Percentiles rank a stretch among this genome's conserved stretches.
phyloP scores from a whole-genome alignment of 805 yeast species.

The Kluyveromyces wickerhamii region DNA sequence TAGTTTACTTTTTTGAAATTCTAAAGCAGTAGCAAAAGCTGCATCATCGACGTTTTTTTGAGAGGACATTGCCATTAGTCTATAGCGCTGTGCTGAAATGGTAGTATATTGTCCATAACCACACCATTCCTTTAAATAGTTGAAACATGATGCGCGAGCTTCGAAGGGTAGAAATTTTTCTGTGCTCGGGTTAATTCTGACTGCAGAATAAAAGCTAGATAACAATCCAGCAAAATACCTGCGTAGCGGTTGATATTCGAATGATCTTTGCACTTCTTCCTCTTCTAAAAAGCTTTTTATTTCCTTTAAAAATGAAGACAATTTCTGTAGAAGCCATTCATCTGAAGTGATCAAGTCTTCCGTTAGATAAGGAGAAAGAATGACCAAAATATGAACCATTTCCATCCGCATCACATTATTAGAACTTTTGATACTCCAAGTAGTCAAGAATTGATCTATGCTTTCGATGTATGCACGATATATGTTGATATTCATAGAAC shows the following conservation, averaged over 20 bases:
- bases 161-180: slow-evolving; percentile 73
- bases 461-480: slow-evolving; percentile 76
- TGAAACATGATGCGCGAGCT: slow-evolving; percentile 75
- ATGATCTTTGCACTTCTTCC: slow-evolving; percentile 52
- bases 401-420: slow-evolving; percentile 52
- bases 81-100: slow-evolving; percentile 59
- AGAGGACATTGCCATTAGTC: slow-evolving; percentile 41
- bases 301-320: slow-evolving; percentile 54
- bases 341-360: slow-evolving; percentile 49
- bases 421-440: slow-evolving; percentile 44
- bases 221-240: slow-evolving; percentile 78
- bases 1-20: slow-evolving; percentile 63
- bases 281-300: slow-evolving; percentile 52
- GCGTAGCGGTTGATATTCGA: slow-evolving; percentile 68
- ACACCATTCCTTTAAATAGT: slow-evolving; percentile 88
- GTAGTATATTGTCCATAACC: slow-evolving; percentile 67
- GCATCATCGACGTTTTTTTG: slow-evolving; percentile 30
- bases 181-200: slow-evolving; percentile 32
- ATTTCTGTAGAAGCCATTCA: slow-evolving; percentile 56
- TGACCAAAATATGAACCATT: slow-evolving; percentile 64
- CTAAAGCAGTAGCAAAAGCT: slow-evolving; percentile 66
- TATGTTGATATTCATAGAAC: slow-evolving; percentile 84
- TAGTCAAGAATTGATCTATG: slow-evolving; percentile 50
- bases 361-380: slow-evolving; percentile 56
- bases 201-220: slow-evolving; percentile 63